Base-by-base conservation (phyloP, 1,284 basidiomycete species). In the Lentinus polychrous region DNA sequence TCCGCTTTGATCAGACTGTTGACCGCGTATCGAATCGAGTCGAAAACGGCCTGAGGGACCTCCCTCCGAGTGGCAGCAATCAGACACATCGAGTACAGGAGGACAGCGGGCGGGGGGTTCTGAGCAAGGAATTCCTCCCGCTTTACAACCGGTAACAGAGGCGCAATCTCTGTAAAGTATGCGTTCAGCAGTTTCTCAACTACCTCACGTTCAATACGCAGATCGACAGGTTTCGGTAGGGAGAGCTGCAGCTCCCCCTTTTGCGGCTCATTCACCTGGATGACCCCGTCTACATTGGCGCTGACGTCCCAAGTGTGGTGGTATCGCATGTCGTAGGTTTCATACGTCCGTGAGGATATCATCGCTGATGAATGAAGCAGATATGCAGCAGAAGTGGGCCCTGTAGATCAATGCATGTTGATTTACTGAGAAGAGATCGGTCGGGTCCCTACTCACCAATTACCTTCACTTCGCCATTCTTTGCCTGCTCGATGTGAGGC, bases 11-110 rank as follows among this genome's bases (percentile, higher is more conserved):
- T 85, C 37, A 94, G 75, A 46, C 75, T 79, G 62, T 94, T 94
- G 57, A 97, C 89, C 8, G 86, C 81, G 49, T 80, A 83, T 48
- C 93, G 80, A 33, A 97, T 82, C 7, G 83, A 81, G 58, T 92
- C 85, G 61, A 94, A 94, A 12, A 94, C 78, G 46, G 78, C 75
- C 56, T 88, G 84, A 0, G 93, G 87, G 3, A 91, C 85, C 48
- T 91, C 83, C 45, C 94, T 79, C 50, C 86, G 77, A 36, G 91
- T 84, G 10, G 94, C 91, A 3, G 93, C 89, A 18, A 95, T 82
- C 33, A 92, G 83, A 66, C 93, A 96, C 64, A 98, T 93, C 34
- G 91, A 84, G 66, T 97, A 96, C 20, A 98, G 78, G 51, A 98
- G 68, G 35, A 94, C 74, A 1, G 90, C 86, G 12, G 88, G 75